Evolutionary conservation across 176 grass and related monocot genomes (phyloP), one percentile per base, ranked within the genome.

Genomic region (Triticum timopheevii): DNA sequence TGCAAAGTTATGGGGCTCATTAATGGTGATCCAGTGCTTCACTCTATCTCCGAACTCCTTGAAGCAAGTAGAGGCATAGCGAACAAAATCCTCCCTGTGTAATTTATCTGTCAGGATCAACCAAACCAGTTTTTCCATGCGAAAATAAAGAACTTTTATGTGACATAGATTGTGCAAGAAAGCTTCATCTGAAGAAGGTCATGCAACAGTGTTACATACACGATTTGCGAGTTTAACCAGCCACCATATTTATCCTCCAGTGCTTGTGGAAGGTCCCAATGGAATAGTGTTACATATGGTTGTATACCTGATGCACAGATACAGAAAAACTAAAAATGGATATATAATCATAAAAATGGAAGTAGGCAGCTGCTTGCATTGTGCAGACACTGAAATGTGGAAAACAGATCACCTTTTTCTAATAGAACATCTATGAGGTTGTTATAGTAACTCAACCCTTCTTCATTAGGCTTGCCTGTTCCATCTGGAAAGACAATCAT

Each of bases 11-110:
- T 94, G 82, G 7, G 97, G 97, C 74, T 98, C 97, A 52, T 96
- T 98, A 58, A 98, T 86, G 49, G 97, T 96, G 80, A 98, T 93
- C 97, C 94, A 93, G 31, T 96, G 77, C 87, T 98, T 96, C 82
- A 98, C 97, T 91, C 97, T 90, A 54, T 94, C 97, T 80, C 97
- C 94, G 59, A 98, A 98, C 77, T 90, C 88, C 79, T 91, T 84
- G 87, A 98, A 98, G 76, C 97, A 98, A 35, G 94, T 94, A 71
- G 83, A 80, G 24, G 97, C 90, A 67, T 92, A 98, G 68, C 90
- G 70, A 87, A 92, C 87, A 23, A 94, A 98, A 90, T 96, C 97
- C 73, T 96, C 76, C 76, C 97, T 98, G 92, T 75, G 88, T 67
- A 65, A 58, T 73, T 74, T 56, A 70, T 40, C 34, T 52, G 28